phyloP scores from a whole-genome alignment of 768 basidiomycete genomes.

The Amanita fuliginea region DNA sequence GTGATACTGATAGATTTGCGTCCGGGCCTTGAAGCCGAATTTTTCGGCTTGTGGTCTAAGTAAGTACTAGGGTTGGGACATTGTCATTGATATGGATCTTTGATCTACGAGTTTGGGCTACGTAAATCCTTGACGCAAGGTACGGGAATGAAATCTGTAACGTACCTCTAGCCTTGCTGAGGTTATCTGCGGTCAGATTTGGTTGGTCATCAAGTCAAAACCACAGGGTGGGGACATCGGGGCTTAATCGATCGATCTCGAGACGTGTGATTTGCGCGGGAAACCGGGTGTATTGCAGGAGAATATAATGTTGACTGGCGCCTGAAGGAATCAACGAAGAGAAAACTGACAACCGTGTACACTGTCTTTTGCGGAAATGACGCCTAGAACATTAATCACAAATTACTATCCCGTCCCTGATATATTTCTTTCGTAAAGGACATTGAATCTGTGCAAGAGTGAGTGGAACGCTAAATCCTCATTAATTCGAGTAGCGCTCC shows the following conservation, averaged over 20 bases:
- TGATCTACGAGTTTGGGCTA: background rate
- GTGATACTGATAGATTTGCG: too few species aligned
- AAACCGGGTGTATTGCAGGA: slow-evolving; percentile 46
- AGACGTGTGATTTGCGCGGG: slow-evolving; percentile 38
- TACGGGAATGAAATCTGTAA: slow-evolving; percentile 65
- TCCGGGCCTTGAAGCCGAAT: too few species aligned
- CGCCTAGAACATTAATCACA: background rate
- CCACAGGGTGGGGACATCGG: slow-evolving; percentile 4
- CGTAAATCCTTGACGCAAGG: slow-evolving; percentile 12
- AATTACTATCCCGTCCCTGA: background rate
- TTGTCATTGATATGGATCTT: slow-evolving; percentile 28
- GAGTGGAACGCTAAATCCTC: background rate
- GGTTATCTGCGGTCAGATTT: slow-evolving; percentile 35
- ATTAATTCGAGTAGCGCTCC: background rate
- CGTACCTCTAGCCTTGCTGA: slow-evolving; percentile 54
- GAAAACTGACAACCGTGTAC: background rate
- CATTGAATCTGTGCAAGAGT: background rate
- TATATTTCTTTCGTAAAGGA: background rate
- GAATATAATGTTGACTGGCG: slow-evolving; percentile 35
- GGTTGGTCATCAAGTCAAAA: background rate
- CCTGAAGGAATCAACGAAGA: background rate
- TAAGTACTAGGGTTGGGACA: slow-evolving; percentile 28
- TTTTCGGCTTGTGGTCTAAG: too few species aligned
- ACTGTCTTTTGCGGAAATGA: background rate
- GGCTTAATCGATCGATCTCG: slow-evolving; percentile 48